Conservation (phyloP, 768 basidiomycete species). For the Sarcomyxa edulis region DNA sequence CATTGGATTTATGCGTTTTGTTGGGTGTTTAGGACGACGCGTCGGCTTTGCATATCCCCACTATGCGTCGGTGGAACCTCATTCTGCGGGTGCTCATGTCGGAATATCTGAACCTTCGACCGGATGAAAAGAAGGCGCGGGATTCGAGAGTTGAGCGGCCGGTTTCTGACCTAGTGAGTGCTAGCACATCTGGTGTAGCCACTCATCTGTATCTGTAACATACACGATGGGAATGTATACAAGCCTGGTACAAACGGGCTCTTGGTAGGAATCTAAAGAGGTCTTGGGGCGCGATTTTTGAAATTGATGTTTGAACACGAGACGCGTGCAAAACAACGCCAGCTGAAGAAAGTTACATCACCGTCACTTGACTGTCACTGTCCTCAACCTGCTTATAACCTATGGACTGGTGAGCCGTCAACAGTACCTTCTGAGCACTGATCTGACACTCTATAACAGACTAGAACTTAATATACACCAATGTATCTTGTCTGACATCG, state of each 20-base stretch:
- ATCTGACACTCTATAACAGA: conserved; percentile 29
- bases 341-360: too few species aligned
- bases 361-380: too few species aligned
- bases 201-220: too few species aligned
- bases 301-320: too few species aligned
- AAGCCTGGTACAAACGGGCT: too few species aligned
- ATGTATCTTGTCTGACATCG: conserved; percentile 70
- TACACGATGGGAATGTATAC: too few species aligned
- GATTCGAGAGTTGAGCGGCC: conserved; percentile 32
- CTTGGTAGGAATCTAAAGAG: background rate
- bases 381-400: too few species aligned
- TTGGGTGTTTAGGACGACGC: conserved; percentile 79
- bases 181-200: too few species aligned
- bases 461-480: conserved; percentile 78
- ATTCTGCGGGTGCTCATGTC: conserved; percentile 82
- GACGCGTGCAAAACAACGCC: too few species aligned
- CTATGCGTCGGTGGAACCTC: conserved; percentile 86
- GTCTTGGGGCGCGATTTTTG: background rate
- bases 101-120: conserved; percentile 78
- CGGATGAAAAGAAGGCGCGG: too few species aligned
- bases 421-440: background rate
- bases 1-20: too few species aligned
- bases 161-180: conserved; percentile 43
- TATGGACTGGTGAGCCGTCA: conserved; percentile 46
- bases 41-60: conserved; percentile 75